Evolutionary conservation across 106 monocot genomes (phyloP).

Genomic region (Allium fistulosum): DNA sequence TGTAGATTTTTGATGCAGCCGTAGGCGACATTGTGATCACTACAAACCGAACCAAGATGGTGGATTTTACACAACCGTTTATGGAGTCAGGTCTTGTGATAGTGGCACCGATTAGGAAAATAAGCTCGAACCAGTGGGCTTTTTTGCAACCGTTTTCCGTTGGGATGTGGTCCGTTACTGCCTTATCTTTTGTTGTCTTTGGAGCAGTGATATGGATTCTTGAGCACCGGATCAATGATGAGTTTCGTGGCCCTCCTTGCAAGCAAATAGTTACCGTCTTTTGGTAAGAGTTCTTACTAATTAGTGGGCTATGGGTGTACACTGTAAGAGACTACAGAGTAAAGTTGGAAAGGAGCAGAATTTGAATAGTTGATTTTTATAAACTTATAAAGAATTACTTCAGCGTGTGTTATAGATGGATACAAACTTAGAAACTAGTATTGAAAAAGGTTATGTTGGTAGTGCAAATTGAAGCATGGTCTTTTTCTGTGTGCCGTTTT

Average conservation of each 20-base stretch:
- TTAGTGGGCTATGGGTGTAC: too few species aligned
- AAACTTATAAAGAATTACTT: too few species aligned
- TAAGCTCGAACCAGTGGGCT: slow-evolving; percentile 47
- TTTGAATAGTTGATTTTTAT: too few species aligned
- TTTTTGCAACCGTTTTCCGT: slow-evolving; percentile 80
- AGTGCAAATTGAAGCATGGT: neutral
- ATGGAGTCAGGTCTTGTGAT: slow-evolving; percentile 75
- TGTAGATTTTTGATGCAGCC: slow-evolving; percentile 70
- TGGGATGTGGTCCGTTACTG: slow-evolving; percentile 72
- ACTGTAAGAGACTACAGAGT: too few species aligned
- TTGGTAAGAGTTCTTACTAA: slow-evolving; percentile 28
- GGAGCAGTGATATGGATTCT: slow-evolving; percentile 82
- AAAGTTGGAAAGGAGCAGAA: too few species aligned
- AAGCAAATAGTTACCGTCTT: slow-evolving; percentile 63
- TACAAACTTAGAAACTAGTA: neutral
- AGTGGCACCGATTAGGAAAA: slow-evolving; percentile 34
- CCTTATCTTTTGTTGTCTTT: slow-evolving; percentile 40
- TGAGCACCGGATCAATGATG: slow-evolving; percentile 78
- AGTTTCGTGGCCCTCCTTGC: slow-evolving; percentile 73
- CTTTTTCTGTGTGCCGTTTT: neutral
- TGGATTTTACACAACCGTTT: slow-evolving; percentile 87
- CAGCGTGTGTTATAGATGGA: too few species aligned
- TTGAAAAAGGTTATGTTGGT: too few species aligned
- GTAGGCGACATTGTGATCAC: slow-evolving; percentile 75
- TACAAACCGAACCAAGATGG: slow-evolving; percentile 51